Conservation (phyloP, 2,329 filamentous ascomycete species). For the Aureobasidium leucospermi region DNA sequence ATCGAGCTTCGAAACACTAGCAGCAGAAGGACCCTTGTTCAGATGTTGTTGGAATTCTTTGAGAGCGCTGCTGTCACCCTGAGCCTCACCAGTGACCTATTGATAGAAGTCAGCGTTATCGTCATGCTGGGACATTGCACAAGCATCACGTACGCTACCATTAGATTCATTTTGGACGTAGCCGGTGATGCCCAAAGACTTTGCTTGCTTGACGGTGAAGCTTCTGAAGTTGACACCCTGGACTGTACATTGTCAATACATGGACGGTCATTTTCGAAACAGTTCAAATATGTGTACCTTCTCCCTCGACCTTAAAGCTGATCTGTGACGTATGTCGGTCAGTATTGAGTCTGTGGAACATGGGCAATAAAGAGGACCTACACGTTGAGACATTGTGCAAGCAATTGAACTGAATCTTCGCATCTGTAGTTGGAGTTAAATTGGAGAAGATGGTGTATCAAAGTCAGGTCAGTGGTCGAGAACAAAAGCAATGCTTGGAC, state of each 20-base stretch:
- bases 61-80: conserved; percentile 61
- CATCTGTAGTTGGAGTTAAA: neutral
- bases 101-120: neutral
- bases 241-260: conserved; percentile 22
- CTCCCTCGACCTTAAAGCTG: conserved; percentile 40
- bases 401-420: conserved; percentile 12
- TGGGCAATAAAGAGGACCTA: conserved; percentile 9
- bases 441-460: neutral
- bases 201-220: conserved; percentile 39
- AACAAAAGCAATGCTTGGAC: neutral
- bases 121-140: neutral
- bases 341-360: neutral
- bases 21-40: conserved; percentile 63
- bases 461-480: neutral
- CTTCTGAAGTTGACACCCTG: conserved; percentile 46
- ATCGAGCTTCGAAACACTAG: conserved; percentile 68
- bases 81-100: conserved; percentile 84
- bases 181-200: conserved; percentile 37
- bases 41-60: conserved; percentile 66
- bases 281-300: conserved; percentile 12
- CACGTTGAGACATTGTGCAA: conserved; percentile 25
- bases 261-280: neutral
- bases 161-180: conserved; percentile 40
- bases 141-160: conserved; percentile 29
- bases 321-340: conserved; percentile 28